Evolutionary conservation across 2,329 filamentous ascomycete genomes (phyloP).

Genomic region (Colletotrichum theobromicola): DNA sequence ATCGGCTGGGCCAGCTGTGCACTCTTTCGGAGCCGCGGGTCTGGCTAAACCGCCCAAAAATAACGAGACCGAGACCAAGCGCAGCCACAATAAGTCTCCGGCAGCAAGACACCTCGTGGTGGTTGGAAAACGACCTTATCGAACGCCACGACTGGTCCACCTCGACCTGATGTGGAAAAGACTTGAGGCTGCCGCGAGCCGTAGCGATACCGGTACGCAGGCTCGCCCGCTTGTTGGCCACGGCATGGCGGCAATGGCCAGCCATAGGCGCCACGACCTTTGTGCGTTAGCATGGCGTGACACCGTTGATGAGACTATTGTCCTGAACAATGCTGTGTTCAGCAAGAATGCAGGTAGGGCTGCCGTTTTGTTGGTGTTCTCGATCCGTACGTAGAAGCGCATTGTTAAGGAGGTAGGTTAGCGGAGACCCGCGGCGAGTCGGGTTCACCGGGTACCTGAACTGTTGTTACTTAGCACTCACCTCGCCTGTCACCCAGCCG

Average conservation of each 20-base stretch:
- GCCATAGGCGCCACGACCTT: constrained; percentile 1
- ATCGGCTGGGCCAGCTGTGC: background rate
- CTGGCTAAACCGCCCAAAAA: background rate
- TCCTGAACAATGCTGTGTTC: background rate
- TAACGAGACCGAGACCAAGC: background rate
- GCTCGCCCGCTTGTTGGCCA: background rate
- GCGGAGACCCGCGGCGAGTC: background rate
- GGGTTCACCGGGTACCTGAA: background rate
- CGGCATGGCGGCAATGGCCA: constrained; percentile 6
- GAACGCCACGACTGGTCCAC: background rate
- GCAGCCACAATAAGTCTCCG: background rate
- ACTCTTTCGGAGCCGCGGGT: background rate
- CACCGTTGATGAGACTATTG: constrained; percentile 7
- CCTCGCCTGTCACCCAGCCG: background rate
- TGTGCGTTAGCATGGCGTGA: constrained; percentile 7
- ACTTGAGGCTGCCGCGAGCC: background rate
- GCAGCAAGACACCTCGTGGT: background rate
- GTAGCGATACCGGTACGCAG: background rate
- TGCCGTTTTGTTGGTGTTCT: background rate
- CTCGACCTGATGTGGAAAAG: background rate
- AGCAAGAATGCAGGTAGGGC: background rate
- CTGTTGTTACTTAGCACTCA: background rate
- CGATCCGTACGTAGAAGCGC: background rate
- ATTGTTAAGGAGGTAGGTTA: background rate
- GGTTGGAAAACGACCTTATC: background rate